Evolutionary conservation across 306 rosid species (phyloP).

Genomic region (Pueraria montana): DNA sequence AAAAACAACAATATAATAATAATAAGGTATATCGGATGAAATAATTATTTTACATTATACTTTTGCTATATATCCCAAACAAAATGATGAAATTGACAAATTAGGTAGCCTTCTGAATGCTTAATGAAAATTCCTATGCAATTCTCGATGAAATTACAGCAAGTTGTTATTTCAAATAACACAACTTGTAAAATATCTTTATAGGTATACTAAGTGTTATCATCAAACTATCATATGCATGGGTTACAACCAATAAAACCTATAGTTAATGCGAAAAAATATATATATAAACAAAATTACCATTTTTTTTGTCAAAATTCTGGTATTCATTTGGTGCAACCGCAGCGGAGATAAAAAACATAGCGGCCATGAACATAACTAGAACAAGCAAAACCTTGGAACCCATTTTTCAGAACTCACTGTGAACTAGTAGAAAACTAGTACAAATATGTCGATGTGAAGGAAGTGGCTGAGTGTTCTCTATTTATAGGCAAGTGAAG

Average conservation of each 20-base stretch:
- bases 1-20: neutral
- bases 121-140: neutral
- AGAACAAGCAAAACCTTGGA: constrained; percentile 17
- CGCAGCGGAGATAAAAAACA: constrained; percentile 1
- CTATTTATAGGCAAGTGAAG: neutral
- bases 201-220: neutral
- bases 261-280: neutral
- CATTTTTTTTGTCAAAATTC: neutral
- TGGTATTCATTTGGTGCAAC: neutral
- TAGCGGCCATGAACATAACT: constrained; percentile 18
- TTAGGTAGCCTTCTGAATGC: neutral
- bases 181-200: neutral
- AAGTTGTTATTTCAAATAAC: neutral
- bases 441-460: no score
- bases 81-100: neutral
- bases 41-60: no score
- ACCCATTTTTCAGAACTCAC: constrained; percentile 20
- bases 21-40: neutral
- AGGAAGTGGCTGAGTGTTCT: no score
- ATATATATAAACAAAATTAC: constrained; percentile 15
- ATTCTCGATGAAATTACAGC: neutral
- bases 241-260: neutral
- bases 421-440: neutral
- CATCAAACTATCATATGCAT: neutral
- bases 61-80: neutral